Evolutionary conservation across 495 filamentous ascomycete species (phyloP), one percentile per base, ranked within the genome.

Genomic region (Neurospora sublineolata): DNA sequence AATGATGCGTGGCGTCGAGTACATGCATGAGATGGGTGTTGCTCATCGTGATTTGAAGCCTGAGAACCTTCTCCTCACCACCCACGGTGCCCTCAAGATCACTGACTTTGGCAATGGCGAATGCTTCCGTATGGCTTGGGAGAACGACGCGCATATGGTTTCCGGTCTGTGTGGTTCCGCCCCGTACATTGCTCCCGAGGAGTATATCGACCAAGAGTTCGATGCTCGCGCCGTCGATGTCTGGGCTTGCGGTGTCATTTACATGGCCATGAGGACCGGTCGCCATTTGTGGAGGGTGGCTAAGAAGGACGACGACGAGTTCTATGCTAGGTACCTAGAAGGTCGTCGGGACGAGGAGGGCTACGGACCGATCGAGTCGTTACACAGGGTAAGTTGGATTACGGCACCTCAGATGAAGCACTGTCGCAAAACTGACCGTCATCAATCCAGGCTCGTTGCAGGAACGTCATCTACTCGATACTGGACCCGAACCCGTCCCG

Each of bases 91-190:
- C n/a, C 86, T 99, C 74, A 99, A 99, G 79, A 98, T 99, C 75
- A 98, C 96, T 38, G 95, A 99, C 79, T 99, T 99, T 76, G 95
- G 95, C 71, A 99, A 99, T 76, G 95, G 96, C 75, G 95, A 99
- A 78, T 99, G 95, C 81, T 99, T 99, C 87, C 91, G 96, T 52
- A 98, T 98, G 95, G 96, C 95, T 4, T 99, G 95, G 95, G 95
- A 99, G 81, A 92, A 93, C 69, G 93, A 97, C 81, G 90, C 96
- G 20, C 95, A 98, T 80, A 97, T 98, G 96, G 97, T 96, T 3
- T 93, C 92, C 27, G 96, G 96, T 33, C 89, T 98, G 3, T 99
- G 95, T 81, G 95, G 95, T 30, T 97, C 93, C 0, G 95, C 94
- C 33, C 95, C 95, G 5, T 99, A 99, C 77, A 99, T 99, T 74